These are phyloP conservation scores for Trichoderma oligosporum DNA, from an alignment of 2,329 filamentous ascomycete species.

Conservation along the genomic window DNA sequence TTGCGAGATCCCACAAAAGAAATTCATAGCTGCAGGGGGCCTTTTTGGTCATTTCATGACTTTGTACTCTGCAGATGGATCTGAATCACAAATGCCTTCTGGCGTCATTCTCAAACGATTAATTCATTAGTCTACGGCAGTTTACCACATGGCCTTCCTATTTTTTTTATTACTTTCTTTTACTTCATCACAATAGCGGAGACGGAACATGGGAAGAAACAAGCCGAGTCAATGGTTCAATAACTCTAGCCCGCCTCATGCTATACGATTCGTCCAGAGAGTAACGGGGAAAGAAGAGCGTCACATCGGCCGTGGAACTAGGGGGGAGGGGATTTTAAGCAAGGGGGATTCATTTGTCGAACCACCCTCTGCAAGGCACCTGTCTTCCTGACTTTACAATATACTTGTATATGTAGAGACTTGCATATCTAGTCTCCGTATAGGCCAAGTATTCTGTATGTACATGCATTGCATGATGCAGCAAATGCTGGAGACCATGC, in stretches of 20 bases:
- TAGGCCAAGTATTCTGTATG: neutral
- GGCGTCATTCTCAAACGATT: constrained; percentile 15
- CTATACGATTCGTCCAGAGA: neutral
- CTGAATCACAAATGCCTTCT: constrained; percentile 7
- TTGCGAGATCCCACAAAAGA: neutral
- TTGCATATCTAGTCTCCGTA: neutral
- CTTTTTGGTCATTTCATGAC: neutral
- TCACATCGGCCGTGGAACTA: constrained; percentile 10
- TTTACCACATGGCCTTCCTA: constrained; percentile 15
- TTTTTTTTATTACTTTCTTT: neutral
- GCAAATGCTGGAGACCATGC: neutral
- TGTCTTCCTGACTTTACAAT: constrained; percentile 8
- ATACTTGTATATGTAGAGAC: constrained; percentile 11
- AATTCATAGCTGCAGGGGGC: neutral
- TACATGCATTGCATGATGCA: neutral
- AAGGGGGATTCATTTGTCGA: constrained; percentile 10
- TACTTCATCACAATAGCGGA: neutral
- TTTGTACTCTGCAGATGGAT: too few relatives aligned
- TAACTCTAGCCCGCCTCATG: neutral
- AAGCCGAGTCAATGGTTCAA: constrained; percentile 7
- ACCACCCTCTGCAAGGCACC: constrained; percentile 15
- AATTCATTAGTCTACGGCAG: constrained; percentile 6
- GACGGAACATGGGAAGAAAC: constrained; percentile 10
- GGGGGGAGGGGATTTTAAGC: neutral
- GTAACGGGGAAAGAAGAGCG: neutral